Conservation (phyloP, 2,329 filamentous ascomycete species). For the Ophiosphaerella herpotricha region DNA sequence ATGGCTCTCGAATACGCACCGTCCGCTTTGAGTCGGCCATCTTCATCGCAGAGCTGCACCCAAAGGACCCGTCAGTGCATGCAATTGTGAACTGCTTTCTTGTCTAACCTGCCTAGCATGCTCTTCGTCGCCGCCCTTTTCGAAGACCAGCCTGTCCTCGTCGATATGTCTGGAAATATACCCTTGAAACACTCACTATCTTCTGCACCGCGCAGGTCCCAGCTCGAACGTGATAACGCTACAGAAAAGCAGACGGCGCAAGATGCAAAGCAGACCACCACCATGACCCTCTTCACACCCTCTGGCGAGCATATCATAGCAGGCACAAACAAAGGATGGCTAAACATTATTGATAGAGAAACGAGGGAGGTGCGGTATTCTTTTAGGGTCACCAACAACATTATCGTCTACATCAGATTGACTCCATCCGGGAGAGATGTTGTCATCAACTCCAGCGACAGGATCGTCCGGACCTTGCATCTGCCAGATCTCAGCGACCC, state of each 20-base stretch:
- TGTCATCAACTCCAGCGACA: constrained; percentile 90
- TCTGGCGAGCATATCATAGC: constrained; percentile 87
- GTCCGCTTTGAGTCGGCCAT: constrained; percentile 91
- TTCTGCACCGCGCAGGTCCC: constrained; percentile 77
- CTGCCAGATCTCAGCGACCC: constrained; percentile 71
- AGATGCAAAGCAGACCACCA: constrained; percentile 93
- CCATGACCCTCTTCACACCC: constrained; percentile 85
- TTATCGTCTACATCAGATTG: constrained; percentile 85
- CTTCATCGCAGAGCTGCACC: constrained; percentile 94
- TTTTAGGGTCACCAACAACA: constrained; percentile 82
- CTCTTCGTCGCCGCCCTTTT: constrained; percentile 90
- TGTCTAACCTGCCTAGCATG: constrained; percentile 56
- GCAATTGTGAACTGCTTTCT: neutral
- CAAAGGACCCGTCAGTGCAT: constrained; percentile 75
- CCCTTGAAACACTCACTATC: constrained; percentile 78
- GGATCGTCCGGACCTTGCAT: constrained; percentile 90
- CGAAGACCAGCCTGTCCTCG: constrained; percentile 87
- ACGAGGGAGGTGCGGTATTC: constrained; percentile 86
- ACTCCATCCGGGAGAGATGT: constrained; percentile 84
- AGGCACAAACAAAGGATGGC: constrained; percentile 92
- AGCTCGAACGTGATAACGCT: constrained; percentile 70
- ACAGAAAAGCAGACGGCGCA: constrained; percentile 87
- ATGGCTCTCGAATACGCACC: constrained; percentile 73
- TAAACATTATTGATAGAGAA: constrained; percentile 89
- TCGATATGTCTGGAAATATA: constrained; percentile 73